Evolutionary conservation across 106 monocot species (phyloP), one percentile per base, ranked within the genome.

Genomic region (Triglochin maritima): DNA sequence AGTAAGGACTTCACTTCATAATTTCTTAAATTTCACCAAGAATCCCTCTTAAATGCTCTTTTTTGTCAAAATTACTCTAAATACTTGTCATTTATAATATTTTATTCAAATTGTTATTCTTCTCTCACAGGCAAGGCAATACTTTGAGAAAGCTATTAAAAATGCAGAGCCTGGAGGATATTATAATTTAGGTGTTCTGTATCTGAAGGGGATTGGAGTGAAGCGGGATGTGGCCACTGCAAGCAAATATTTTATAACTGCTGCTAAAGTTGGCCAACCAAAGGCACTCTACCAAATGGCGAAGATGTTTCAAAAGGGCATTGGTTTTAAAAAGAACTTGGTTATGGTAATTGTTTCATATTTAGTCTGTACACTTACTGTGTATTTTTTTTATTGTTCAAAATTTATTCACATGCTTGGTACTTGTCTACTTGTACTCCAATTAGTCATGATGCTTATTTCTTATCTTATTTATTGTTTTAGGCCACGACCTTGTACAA

Each of bases 281-380:
- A 96, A 96, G 80, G 95, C 95, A 50, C 71, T 96, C 44, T 96
- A 78, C 61, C 95, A 96, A 79, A 83, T 96, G 45, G 95, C 87
- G 11, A 96, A 88, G 76, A 77, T 96, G 83, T 90, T 91, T 65
- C 85, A 96, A 52, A 96, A 80, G 68, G 95, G 88, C 62, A 73
- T 96, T 46, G 88, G 95, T 47, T 76, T 96, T 44, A 86, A 84
- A 83, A 87, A 82, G 63, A 86, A 86, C 72, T 71, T 96, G 62
- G 69, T 64, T n/a, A 76, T 74, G 95, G 95, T 96, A 86, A 0
- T 41, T 61, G 9, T 68, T 45, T 58, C 46, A 9, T 67, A 7
- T 53, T 50, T 10, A n/a, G 17, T 53, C 51, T 67, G 2, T 41
- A 67, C 8, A 9, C 8, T 65, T 49, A 46, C 9, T 54, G 54